phyloP scores from a whole-genome alignment of 140 eudicot species.

The Bidens hawaiensis region DNA sequence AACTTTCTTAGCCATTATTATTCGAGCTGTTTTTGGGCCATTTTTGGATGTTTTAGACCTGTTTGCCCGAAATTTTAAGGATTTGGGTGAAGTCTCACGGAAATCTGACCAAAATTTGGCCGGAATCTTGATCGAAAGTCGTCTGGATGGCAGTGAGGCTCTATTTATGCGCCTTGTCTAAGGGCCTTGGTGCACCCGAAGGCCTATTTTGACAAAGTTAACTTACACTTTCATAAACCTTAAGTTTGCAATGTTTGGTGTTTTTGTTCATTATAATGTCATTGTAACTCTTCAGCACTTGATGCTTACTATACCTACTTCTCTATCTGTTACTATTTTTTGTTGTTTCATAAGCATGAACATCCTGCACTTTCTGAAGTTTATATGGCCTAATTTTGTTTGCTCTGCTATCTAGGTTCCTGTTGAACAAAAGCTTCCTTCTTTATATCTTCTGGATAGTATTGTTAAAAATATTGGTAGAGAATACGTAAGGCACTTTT shows the following conservation, averaged over 20 bases:
- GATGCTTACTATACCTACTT: conserved; percentile 5
- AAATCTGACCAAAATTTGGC: too few relatives aligned
- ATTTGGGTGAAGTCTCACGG: too few relatives aligned
- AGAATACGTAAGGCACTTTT: conserved; percentile 70
- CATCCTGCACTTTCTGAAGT: background rate
- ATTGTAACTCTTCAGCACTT: background rate
- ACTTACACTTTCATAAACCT: too few relatives aligned
- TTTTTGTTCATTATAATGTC: background rate
- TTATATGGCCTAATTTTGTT: conserved; percentile 1
- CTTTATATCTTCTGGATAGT: conserved; percentile 92
- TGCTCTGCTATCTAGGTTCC: conserved; percentile 51
- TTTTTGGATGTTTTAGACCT: too few relatives aligned
- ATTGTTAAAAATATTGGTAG: conserved; percentile 91
- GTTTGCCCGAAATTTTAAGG: too few relatives aligned
- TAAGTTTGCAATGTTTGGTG: background rate
- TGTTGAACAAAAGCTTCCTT: conserved; percentile 85
- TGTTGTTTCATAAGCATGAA: conserved; percentile 4
- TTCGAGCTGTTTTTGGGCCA: too few relatives aligned
- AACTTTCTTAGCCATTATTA: too few relatives aligned
- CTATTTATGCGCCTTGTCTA: too few relatives aligned
- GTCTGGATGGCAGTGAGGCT: too few relatives aligned
- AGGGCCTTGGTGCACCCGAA: too few relatives aligned
- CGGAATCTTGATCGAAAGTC: too few relatives aligned
- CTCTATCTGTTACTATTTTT: background rate
- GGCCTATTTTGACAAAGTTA: too few relatives aligned